A percentile compares a stretch with the other conserved stretches of the same genome.
Evolutionary conservation across 129 eudicot genomes (phyloP).

Genomic region (Arctium minus): DNA sequence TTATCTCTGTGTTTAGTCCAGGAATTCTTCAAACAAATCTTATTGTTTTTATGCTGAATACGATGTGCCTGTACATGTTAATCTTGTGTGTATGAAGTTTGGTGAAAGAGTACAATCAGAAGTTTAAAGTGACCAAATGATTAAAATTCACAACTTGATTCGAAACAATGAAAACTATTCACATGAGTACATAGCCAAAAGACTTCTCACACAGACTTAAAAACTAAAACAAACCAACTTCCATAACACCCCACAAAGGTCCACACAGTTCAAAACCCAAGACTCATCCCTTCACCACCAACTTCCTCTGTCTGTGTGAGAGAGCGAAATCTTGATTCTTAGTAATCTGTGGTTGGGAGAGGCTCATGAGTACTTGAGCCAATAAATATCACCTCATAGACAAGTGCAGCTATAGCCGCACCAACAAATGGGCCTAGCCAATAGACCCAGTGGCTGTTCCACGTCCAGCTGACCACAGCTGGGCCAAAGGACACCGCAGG

Average conservation of each 20-base stretch:
- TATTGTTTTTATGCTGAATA: not conserved
- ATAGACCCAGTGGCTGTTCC: conserved; percentile 52
- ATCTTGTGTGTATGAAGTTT: not conserved
- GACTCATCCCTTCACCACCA: conserved; percentile 8
- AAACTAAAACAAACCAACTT: conserved; percentile 22
- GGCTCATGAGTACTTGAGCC: conserved; percentile 37
- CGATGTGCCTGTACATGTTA: not conserved
- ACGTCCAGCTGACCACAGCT: conserved; percentile 56
- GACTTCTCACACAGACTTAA: conserved; percentile 17
- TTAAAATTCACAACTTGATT: conserved; percentile 23
- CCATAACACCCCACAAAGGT: conserved; percentile 21
- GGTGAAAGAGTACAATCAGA: not conserved
- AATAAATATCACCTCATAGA: conserved; percentile 40
- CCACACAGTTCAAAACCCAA: conserved; percentile 1
- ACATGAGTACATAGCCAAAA: conserved; percentile 24
- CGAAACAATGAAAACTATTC: not conserved
- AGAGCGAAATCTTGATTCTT: conserved; percentile 7
- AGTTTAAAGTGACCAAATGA: not conserved
- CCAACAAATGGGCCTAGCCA: conserved; percentile 54
- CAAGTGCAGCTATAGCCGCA: conserved; percentile 41
- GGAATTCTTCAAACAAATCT: not conserved
- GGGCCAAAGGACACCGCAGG: conserved; percentile 63
- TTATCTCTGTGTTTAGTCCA: not conserved
- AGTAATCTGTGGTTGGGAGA: conserved; percentile 40
- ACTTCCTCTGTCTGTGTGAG: not conserved